Percentiles rank a stretch among this genome's conserved stretches.
Evolutionary conservation across 2,329 filamentous ascomycete species (phyloP).

Genomic region (Zymoseptoria pseudotritici): DNA sequence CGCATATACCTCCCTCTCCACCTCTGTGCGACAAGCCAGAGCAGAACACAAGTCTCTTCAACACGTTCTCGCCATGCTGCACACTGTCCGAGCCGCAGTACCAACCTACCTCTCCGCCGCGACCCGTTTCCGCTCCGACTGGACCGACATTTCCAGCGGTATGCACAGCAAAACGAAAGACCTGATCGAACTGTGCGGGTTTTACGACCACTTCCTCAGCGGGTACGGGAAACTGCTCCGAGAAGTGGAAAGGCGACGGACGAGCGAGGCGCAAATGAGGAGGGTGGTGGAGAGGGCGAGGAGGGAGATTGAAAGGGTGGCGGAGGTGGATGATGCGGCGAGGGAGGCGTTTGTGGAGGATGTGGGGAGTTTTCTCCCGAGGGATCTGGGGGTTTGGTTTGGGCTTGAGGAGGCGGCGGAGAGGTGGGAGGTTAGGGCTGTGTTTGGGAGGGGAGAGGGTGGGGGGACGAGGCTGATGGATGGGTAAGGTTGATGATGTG

Average conservation of each 20-base stretch:
- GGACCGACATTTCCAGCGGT: conserved; percentile 65
- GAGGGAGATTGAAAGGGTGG: conserved; percentile 66
- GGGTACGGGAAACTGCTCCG: conserved; percentile 80
- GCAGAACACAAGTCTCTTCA: conserved; percentile 52
- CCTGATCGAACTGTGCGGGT: conserved; percentile 67
- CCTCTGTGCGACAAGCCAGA: conserved; percentile 53
- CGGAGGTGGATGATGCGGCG: conserved; percentile 58
- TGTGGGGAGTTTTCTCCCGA: conserved; percentile 75
- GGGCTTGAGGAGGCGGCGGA: conserved; percentile 17
- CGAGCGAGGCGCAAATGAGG: conserved; percentile 66
- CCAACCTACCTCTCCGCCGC: conserved; percentile 58
- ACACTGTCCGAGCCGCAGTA: conserved; percentile 59
- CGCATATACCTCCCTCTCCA: conserved; percentile 56
- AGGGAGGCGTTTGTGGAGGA: conserved; percentile 73
- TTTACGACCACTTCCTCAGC: conserved; percentile 79
- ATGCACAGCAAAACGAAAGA: conserved; percentile 65
- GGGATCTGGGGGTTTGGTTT: conserved; percentile 23
- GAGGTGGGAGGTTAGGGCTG: conserved; percentile 20
- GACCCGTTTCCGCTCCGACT: conserved; percentile 55
- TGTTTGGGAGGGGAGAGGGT: background rate
- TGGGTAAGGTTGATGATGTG: background rate
- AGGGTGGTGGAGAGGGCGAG: conserved; percentile 70
- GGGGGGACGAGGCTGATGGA: background rate
- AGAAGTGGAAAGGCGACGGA: conserved; percentile 69
- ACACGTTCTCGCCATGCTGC: conserved; percentile 58